Conservation (phyloP, 1,284 basidiomycete species). For the Apiotrichum laibachii region DNA sequence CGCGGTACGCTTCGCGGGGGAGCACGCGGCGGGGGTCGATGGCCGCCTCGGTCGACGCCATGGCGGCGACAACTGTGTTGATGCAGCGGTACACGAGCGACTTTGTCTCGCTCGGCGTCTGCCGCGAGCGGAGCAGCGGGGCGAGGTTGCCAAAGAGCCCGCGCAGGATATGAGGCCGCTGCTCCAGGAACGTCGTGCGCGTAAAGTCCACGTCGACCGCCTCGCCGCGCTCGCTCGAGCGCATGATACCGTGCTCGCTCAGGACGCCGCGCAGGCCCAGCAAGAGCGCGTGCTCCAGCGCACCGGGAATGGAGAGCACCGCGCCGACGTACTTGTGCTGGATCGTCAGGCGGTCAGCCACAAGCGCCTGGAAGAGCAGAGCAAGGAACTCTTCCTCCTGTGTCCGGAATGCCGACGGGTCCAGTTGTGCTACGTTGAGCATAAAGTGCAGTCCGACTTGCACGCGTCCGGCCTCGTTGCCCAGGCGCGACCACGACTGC, state of each 20-base stretch:
- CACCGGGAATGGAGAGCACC: constrained; percentile 35
- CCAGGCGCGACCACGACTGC: constrained; percentile 63
- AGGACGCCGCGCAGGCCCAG: constrained; percentile 17
- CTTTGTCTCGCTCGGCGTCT: constrained; percentile 31
- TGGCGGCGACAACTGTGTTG: constrained; percentile 35
- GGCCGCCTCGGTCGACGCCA: constrained; percentile 12
- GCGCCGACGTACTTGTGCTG: constrained; percentile 62
- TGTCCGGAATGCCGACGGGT: constrained; percentile 61
- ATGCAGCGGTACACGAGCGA: constrained; percentile 43
- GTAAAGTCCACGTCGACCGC: background rate
- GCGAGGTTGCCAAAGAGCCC: constrained; percentile 30
- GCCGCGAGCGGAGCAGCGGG: constrained; percentile 22
- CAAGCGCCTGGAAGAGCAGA: constrained; percentile 60
- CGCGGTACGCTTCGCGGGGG: constrained; percentile 34
- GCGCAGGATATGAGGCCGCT: constrained; percentile 23
- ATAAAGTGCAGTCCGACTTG: constrained; percentile 70
- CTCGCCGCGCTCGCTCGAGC: background rate
- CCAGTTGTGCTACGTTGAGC: constrained; percentile 62
- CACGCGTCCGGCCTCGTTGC: constrained; percentile 55
- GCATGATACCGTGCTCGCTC: background rate
- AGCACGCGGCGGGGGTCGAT: constrained; percentile 30
- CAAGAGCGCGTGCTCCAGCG: constrained; percentile 34
- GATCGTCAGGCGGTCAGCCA: constrained; percentile 56
- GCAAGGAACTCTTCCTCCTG: constrained; percentile 60
- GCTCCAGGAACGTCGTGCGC: constrained; percentile 28